Base-by-base conservation (phyloP, 2,329 filamentous ascomycete species). In the Eurotiales sp. region DNA sequence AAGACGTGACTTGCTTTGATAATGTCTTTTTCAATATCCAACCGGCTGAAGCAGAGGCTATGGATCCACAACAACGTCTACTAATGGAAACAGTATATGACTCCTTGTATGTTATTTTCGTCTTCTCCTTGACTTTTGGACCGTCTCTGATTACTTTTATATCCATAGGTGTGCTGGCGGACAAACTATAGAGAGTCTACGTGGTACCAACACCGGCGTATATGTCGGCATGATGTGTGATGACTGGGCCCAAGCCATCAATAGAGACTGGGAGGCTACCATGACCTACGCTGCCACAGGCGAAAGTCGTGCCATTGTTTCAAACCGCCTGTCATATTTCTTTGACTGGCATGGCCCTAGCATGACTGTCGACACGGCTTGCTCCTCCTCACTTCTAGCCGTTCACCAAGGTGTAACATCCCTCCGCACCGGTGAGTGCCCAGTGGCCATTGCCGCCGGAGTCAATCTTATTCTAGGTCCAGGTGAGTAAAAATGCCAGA, bases 321-420 rank as follows among this genome's bases (percentile, higher is more conserved):
- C 71, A 1, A 74, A 73, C 29, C 64, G 70, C 1, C 50, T 72
- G 3, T 70, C 67, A 1, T 70, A 72, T 56, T 72, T 70, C 45
- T 73, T 71, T 51, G 61, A 70, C 54, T 64, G 64, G 60, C 55
- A 63, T 3, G 70, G 74, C 0, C 69, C 74, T 0, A 68, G 61
- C 2, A 68, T 75, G 60, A 73, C 70, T 0, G 64, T 77, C n/a
- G 72, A 77, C 37, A 77, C 74, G 0, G 75, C 74, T 1, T 77
- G 75, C 45, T 75, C 72, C 1, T 71, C 71, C 0, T 70, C 65
- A 46, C 55, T 77, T 2, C 58, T 68, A 6, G 66, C 69, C 1
- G 36, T 71, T 1, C 66, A 71, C 44, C 61, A 64, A 19, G 68
- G 63, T 0, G 61, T 68, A 2, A 57, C 64, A 37, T 57, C 54